Evolutionary conservation across 164 flowering plant species (phyloP), one percentile per base, ranked within the genome.

Genomic region (Stephania yunnanensis): DNA sequence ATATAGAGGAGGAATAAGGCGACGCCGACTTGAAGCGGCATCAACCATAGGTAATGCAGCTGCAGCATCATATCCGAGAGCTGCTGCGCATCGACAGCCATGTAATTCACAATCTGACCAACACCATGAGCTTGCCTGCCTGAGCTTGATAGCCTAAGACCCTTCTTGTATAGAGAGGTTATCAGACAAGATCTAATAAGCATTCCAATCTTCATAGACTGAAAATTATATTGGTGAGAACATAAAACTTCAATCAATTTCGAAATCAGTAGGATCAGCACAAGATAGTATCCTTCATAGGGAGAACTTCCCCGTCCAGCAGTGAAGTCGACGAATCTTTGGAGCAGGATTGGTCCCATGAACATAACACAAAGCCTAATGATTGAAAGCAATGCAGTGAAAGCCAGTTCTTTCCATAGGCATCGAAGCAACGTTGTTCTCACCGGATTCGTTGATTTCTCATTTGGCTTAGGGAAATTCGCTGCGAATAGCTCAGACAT

Each of bases 61-160:
- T 92, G 97, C 2, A 90, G 78, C 93, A 92, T 92, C 97, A 94
- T 92, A 76, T 96, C 98, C 9, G 98, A 92, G 20, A 96, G 93
- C 77, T 94, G 97, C 70, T 96, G 99, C 3, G 97, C 97, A 82
- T 96, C 99, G 0, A 96, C 97, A 9, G 97, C 97, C 99, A 96
- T 96, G 85, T 94, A 96, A 72, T 96, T 96, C 45, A 96, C 99
- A 48, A 96, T 96, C 81, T 91, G 97, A 7, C 99, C 99, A 1
- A 91, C 85, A 5, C 98, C 98, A 67, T 96, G 99, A 46, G 84
- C 85, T 74, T 96, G 99, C n/a, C 98, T 77, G 11, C 97, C 91
- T 0, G 99, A 90, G 81, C 92, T 84, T 0, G 98, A 82, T 13
- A 96, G 83, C 72, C 87, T 87, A 70, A 96, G 81, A 1, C 98